A percentile compares a stretch with the other conserved stretches of the same genome.
Evolutionary conservation across 345 rosid genomes (phyloP).

Genomic region (Salix purpurea): DNA sequence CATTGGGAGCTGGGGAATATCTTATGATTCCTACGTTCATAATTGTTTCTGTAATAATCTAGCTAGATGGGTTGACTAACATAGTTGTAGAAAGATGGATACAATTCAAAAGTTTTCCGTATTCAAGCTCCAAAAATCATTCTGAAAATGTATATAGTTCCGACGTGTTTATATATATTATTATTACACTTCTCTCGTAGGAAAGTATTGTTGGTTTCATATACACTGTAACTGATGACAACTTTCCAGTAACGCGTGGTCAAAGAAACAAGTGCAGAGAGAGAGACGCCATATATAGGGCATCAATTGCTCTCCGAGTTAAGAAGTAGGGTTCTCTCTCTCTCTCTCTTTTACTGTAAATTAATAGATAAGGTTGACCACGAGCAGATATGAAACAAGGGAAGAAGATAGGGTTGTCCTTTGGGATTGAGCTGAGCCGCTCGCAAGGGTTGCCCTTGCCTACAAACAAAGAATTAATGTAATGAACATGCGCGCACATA

Average conservation of each 20-base stretch:
- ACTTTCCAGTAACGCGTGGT: slow-evolving; percentile 3
- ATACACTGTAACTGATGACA: slow-evolving; percentile 11
- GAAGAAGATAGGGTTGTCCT: background rate
- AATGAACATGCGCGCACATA: background rate
- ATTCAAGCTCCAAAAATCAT: background rate
- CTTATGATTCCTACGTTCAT: background rate
- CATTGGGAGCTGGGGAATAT: background rate
- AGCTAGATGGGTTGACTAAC: background rate
- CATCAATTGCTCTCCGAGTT: slow-evolving; percentile 2
- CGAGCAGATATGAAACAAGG: background rate
- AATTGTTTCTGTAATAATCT: background rate
- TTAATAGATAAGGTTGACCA: too few species aligned
- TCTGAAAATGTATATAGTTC: background rate
- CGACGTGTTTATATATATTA: background rate
- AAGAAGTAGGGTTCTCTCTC: slow-evolving; percentile 27
- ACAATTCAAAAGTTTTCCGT: background rate
- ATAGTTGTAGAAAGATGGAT: background rate
- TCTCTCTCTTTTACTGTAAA: too few species aligned
- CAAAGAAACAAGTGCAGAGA: background rate
- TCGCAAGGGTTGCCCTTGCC: background rate
- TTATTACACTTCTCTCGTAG: background rate
- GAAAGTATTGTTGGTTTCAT: background rate
- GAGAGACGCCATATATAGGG: background rate
- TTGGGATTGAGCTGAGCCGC: background rate
- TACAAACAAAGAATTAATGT: background rate